phyloP scores from a whole-genome alignment of 441 rosid genomes.

The Populus hybrid region DNA sequence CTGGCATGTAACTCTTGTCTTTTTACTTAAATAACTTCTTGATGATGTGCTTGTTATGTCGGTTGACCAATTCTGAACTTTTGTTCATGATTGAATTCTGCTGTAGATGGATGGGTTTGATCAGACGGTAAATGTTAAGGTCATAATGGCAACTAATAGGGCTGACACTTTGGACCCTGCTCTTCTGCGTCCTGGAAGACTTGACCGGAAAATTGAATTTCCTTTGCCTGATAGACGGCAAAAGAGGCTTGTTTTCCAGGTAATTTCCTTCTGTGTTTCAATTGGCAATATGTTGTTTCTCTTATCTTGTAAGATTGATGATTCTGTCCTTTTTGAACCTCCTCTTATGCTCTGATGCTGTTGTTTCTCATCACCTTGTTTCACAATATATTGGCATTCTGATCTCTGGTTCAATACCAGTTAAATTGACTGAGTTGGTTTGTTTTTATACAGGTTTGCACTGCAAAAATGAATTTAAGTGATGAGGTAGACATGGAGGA shows the following conservation, averaged over 20 bases:
- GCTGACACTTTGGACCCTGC: conserved; percentile 99
- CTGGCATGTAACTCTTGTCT: not conserved
- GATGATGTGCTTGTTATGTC: not conserved
- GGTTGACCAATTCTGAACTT: not conserved
- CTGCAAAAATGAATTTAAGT: conserved; percentile 91
- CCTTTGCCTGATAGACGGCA: conserved; percentile 97
- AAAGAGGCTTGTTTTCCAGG: conserved; percentile 99
- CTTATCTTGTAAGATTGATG: not conserved
- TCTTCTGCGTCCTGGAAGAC: conserved; percentile 96
- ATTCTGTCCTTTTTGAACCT: not conserved
- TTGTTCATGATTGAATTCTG: not conserved
- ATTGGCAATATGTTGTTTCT: conserved; percentile 6
- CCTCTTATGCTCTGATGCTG: not conserved
- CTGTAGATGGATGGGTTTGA: conserved; percentile 96
- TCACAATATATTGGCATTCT: not conserved
- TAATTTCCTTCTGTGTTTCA: not conserved
- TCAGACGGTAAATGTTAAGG: conserved; percentile 97
- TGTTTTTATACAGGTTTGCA: conserved; percentile 68
- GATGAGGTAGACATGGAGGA: conserved; percentile 99
- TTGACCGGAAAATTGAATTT: conserved; percentile 93
- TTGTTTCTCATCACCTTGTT: not conserved
- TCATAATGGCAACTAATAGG: conserved; percentile 97
- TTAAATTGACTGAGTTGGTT: not conserved
- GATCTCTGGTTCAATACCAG: not conserved
- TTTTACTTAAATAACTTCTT: not conserved